These are phyloP conservation scores for Aspergillus spinulosporus DNA, from an alignment of 2,329 filamentous ascomycete species.

Conservation along the genomic window DNA sequence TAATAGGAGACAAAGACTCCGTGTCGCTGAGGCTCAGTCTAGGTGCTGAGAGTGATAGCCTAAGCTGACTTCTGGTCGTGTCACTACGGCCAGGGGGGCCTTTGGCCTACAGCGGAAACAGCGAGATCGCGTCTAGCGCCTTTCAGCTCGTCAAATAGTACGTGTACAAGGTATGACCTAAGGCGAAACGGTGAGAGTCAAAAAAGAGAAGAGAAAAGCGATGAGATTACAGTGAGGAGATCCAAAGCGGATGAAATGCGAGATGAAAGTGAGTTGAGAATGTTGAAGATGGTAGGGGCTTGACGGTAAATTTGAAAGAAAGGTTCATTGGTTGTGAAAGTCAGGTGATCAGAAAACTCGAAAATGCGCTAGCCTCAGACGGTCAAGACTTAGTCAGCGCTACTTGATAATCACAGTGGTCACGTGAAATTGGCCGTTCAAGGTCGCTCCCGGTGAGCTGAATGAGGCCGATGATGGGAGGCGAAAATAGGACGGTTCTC, in stretches of 20 bases:
- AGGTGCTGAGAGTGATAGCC: constrained; percentile 23
- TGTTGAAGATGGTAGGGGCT: constrained; percentile 8
- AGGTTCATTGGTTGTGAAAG: constrained; percentile 8
- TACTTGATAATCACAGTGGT: too few relatives aligned
- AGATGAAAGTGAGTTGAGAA: constrained; percentile 6
- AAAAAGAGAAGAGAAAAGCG: constrained; percentile 13
- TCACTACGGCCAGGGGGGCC: constrained; percentile 41
- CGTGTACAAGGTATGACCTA: constrained; percentile 41
- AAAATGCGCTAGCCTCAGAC: constrained; percentile 13
- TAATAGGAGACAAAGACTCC: constrained; percentile 16
- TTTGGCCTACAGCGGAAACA: constrained; percentile 43
- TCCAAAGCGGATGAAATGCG: constrained; percentile 10
- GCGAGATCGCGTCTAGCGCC: constrained; percentile 34
- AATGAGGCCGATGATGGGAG: not conserved
- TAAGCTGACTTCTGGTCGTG: constrained; percentile 34
- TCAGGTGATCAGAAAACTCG: constrained; percentile 25
- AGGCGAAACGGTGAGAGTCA: constrained; percentile 22
- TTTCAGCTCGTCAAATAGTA: constrained; percentile 36
- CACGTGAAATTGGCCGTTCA: too few relatives aligned
- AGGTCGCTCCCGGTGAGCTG: constrained; percentile 6
- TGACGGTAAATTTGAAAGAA: constrained; percentile 8
- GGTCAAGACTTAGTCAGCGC: not conserved
- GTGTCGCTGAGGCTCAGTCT: constrained; percentile 17
- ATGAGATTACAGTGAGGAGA: constrained; percentile 19
- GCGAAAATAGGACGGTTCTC: not conserved